Evolutionary conservation across 305 asterid species (phyloP), one percentile per base, ranked within the genome.

Genomic region (Fraxinus ornus): DNA sequence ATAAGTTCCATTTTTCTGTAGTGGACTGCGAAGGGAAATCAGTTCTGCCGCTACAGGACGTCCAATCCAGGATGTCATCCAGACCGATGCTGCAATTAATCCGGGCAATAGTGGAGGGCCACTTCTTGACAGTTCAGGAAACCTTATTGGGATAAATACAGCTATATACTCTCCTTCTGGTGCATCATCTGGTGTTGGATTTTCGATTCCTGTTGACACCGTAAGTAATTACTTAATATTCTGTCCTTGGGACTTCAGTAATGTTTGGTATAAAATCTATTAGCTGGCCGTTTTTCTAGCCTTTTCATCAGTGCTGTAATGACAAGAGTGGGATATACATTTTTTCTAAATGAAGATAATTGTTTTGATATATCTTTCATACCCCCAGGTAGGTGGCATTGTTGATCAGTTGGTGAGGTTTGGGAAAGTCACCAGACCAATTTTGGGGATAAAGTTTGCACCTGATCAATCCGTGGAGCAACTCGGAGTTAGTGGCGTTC

Each of bases 101-200:
- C 99, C 99, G 13, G 99, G 99, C 80, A 96, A 96, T 86, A 96
- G 99, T 82, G 99, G 98, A 71, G 99, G 99, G 44, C 99, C 99
- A 41, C 97, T 96, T 80, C 95, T 96, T 41, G 99, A 96, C 82
- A 96, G 99, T 90, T 86, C 98, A 66, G 98, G 99, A 81, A 94
- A 81, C 83, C 98, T 96, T 75, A 94, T 94, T 68, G 99, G 99
- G 76, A 94, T 96, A 90, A 96, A 96, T 86, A 96, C 99, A 55
- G 99, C 99, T 82, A 95, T 95, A 89, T 95, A 95, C 89, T 96
- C 99, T 80, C 98, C 99, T 76, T 96, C 99, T 15, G 99, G 99
- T 84, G 98, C 98, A 88, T 96, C 99, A 35, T 94, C 99, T 84
- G 99, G 99, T 73, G 99, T 96, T 83, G 99, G 99, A 78, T 96